Conservation (phyloP, 2,329 filamentous ascomycete genomes). For the Penicillium thymicola region DNA sequence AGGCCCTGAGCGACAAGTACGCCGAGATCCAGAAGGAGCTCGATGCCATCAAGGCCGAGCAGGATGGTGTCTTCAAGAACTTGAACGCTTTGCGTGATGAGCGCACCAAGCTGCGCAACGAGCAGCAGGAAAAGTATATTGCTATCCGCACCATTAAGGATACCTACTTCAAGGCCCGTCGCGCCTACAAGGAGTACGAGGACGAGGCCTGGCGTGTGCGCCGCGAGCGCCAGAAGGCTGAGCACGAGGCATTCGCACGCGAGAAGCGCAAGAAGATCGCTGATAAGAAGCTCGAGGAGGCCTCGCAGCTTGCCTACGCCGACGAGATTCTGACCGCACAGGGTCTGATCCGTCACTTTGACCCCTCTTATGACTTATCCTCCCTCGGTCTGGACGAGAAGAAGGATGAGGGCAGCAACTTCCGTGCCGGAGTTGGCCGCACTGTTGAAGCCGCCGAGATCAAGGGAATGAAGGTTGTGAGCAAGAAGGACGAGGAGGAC, state of each 20-base stretch:
- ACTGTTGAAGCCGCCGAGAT: slow-evolving; percentile 80
- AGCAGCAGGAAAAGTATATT: slow-evolving; percentile 81
- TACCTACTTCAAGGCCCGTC: slow-evolving; percentile 75
- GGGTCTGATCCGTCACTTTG: slow-evolving; percentile 85
- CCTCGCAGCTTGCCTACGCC: slow-evolving; percentile 73
- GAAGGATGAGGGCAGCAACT: slow-evolving; percentile 58
- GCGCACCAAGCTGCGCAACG: slow-evolving; percentile 74
- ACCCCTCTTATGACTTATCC: slow-evolving; percentile 72
- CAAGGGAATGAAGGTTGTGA: slow-evolving; percentile 78
- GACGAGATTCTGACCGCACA: slow-evolving; percentile 90
- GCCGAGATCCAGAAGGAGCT: slow-evolving; percentile 81
- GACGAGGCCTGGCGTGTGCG: slow-evolving; percentile 73
- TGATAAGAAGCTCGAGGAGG: slow-evolving; percentile 53
- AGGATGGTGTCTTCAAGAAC: slow-evolving; percentile 87
- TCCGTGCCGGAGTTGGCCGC: slow-evolving; percentile 74
- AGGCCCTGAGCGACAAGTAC: slow-evolving; percentile 83
- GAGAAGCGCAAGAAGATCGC: slow-evolving; percentile 52
- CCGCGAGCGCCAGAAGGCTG: slow-evolving; percentile 74
- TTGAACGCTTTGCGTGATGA: slow-evolving; percentile 81
- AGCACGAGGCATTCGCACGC: slow-evolving; percentile 60
- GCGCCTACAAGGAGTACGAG: slow-evolving; percentile 80
- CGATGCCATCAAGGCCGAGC: slow-evolving; percentile 84
- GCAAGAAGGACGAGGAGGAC: slow-evolving; percentile 87
- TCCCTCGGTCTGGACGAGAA: slow-evolving; percentile 52
- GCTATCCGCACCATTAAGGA: slow-evolving; percentile 87